Evolutionary conservation across 805 yeast genomes (phyloP).

Genomic region (Naumovozyma baii): DNA sequence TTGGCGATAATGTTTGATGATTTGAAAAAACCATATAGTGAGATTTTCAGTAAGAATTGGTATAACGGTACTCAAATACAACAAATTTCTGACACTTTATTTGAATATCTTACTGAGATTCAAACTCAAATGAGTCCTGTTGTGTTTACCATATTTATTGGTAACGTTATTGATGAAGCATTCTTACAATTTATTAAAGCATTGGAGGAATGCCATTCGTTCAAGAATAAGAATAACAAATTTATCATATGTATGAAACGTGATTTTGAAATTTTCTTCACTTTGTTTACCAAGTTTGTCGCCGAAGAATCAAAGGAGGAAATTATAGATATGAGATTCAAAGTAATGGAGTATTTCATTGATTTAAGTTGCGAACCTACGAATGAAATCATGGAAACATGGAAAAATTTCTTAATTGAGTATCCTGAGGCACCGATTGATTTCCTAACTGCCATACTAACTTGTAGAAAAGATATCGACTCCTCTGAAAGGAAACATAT

Average conservation of each 20-base stretch:
- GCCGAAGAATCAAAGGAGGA: conserved; percentile 29
- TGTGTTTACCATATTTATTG: conserved; percentile 44
- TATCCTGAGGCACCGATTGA: conserved; percentile 74
- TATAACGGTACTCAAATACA: conserved; percentile 48
- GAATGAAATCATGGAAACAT: conserved; percentile 42
- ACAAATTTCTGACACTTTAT: conserved; percentile 61
- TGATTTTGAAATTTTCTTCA: conserved; percentile 51
- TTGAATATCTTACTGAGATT: conserved; percentile 63
- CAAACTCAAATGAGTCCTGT: conserved; percentile 43
- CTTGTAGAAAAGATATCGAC: conserved; percentile 33
- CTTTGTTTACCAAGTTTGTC: conserved; percentile 39
- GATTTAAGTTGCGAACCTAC: conserved; percentile 42
- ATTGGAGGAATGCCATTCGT: conserved; percentile 34
- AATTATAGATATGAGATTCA: conserved; percentile 41
- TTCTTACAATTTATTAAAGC: conserved; percentile 42
- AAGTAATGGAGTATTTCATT: conserved; percentile 51
- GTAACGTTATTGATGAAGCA: conserved; percentile 43
- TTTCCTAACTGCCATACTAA: conserved; percentile 55
- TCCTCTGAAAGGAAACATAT: conserved; percentile 20
- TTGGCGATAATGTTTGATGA: conserved; percentile 63
- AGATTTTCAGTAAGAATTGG: conserved; percentile 64
- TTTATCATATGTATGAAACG: conserved; percentile 44
- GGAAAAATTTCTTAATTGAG: conserved; percentile 50
- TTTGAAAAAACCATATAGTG: conserved; percentile 48
- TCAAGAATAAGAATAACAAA: conserved; percentile 36